These are phyloP conservation scores for Pistacia integerrima DNA, from an alignment of 345 rosid species.

Conservation along the genomic window DNA sequence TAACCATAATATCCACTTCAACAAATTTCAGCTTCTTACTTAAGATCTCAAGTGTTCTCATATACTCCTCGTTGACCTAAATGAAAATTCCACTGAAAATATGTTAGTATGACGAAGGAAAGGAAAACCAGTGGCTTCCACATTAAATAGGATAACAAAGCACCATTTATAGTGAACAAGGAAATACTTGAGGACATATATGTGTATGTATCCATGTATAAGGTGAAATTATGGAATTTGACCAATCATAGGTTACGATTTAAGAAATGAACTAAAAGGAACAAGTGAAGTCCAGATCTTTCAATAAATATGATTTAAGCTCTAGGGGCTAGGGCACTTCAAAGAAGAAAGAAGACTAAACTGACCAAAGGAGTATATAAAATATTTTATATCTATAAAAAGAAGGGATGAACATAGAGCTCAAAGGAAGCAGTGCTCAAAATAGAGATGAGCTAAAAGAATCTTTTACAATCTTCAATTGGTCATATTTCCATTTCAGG, in stretches of 20 bases:
- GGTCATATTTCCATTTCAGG: background rate
- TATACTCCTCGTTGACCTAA: constrained; percentile 91
- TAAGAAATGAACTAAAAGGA: background rate
- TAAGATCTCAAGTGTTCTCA: constrained; percentile 85
- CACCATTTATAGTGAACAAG: background rate
- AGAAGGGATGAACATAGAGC: background rate
- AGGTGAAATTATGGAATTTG: no score
- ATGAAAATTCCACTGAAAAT: constrained; percentile 29
- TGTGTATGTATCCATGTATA: no score
- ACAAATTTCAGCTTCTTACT: constrained; percentile 92
- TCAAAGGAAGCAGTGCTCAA: background rate
- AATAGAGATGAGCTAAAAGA: background rate
- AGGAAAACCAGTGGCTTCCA: constrained; percentile 8
- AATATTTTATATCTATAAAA: background rate
- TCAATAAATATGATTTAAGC: background rate
- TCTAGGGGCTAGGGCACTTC: background rate
- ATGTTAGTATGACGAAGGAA: constrained; percentile 20
- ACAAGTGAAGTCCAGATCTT: background rate
- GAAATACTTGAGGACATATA: background rate
- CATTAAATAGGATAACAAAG: constrained; percentile 6
- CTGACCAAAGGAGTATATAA: background rate
- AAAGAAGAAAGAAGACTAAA: background rate
- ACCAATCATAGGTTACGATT: no score
- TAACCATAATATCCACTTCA: constrained; percentile 75
- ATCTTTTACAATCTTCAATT: background rate